Evolutionary conservation across 768 basidiomycete species (phyloP), one percentile per base, ranked within the genome.

Genomic region (Calocera viscosa): DNA sequence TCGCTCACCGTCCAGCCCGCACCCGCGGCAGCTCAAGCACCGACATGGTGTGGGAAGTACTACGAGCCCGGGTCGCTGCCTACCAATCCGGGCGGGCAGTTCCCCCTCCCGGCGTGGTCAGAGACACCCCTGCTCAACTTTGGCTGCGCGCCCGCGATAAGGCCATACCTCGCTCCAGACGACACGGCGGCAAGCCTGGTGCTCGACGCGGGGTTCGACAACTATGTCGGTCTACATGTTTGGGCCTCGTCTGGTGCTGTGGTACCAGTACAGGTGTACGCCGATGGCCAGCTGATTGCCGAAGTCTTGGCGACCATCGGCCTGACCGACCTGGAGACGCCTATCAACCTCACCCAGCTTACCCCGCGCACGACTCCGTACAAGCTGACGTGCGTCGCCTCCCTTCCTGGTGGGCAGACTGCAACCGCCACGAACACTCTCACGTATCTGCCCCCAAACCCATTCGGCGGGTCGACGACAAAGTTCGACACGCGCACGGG

Each of bases 91-190:
- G 84, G 83, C 38, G 82, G 83, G 33, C 77, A 79, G 69, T 84
- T 84, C 67, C 78, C 77, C 1, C 65, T 75, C 2, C 79, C 81
- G 5, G 72, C 72, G 10, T 69, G 72, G 0, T 80, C 79, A 1
- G 68, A 75, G 0, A 73, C 72, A 0, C 75, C 84, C n/a, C 78
- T 84, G 41, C 78, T 86, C 28, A 82, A 84, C 8, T 74, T 87
- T 40, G 82, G 83, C 11, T 86, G 86, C 68, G 79, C 80, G 10
- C 84, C 83, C 32, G 82, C 83, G 1, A 80, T 86, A 26, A 78
- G 81, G 5, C 86, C 86, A 1, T 87, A 85, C 72, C 79, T 86
- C 26, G 79, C 81, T 17, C 83, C 82, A 69, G 85, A 86, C 68
- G 77, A 78, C 1, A 76, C 78, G 1, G 77, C 79, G 16, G 77